Evolutionary conservation across 2,329 filamentous ascomycete genomes (phyloP).

Genomic region (Fusarium acutatum): DNA sequence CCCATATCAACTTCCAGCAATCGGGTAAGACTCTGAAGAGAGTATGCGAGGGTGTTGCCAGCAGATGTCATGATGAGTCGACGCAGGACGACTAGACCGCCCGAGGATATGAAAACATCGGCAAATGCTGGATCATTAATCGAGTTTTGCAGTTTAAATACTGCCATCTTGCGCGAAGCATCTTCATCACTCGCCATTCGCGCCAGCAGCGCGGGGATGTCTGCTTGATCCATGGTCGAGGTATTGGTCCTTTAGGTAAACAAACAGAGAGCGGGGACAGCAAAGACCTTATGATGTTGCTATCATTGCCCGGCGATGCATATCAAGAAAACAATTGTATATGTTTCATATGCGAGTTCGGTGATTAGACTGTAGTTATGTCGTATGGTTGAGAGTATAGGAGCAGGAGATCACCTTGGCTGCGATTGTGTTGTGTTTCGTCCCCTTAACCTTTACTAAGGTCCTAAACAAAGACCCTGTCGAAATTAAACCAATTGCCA

Average conservation of each 20-base stretch:
- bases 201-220: slow-evolving; percentile 71
- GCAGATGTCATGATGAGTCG: slow-evolving; percentile 84
- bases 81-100: slow-evolving; percentile 82
- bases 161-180: slow-evolving; percentile 96
- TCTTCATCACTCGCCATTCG: slow-evolving; percentile 78
- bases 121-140: slow-evolving; percentile 97
- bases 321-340: neutral
- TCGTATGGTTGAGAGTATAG: slow-evolving; percentile 9
- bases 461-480: slow-evolving; percentile 20
- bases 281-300: slow-evolving; percentile 14
- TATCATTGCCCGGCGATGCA: slow-evolving; percentile 25
- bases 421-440: neutral
- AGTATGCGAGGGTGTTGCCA: slow-evolving; percentile 96
- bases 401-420: slow-evolving; percentile 12
- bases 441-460: slow-evolving; percentile 4
- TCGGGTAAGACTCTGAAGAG: slow-evolving; percentile 85
- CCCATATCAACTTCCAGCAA: slow-evolving; percentile 97
- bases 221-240: slow-evolving; percentile 66
- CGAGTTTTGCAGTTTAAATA: slow-evolving; percentile 94
- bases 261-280: neutral
- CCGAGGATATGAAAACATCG: slow-evolving; percentile 92
- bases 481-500: slow-evolving; percentile 33
- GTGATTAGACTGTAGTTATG: neutral
- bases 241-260: neutral
- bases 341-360: neutral